phyloP scores from a whole-genome alignment of 2,329 filamentous ascomycete species.

The Emergomyces africanus region DNA sequence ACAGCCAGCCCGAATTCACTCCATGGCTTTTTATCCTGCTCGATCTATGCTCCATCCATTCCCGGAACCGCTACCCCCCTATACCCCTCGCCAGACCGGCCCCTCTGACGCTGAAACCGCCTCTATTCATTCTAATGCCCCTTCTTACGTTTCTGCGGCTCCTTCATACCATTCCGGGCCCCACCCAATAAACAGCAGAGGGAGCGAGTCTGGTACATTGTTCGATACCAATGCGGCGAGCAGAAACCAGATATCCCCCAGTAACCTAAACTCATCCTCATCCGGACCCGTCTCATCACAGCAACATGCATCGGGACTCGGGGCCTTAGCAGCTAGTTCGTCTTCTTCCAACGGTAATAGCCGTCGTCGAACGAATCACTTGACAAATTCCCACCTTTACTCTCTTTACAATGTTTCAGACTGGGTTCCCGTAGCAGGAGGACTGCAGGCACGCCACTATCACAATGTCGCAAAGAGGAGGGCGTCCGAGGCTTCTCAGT shows the following conservation, averaged over 20 bases:
- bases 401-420: constrained; percentile 45
- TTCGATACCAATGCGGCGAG: constrained; percentile 21
- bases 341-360: constrained; percentile 8
- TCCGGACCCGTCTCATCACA: constrained; percentile 12
- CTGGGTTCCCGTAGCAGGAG: constrained; percentile 45
- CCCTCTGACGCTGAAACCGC: constrained; percentile 49
- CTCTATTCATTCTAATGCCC: constrained; percentile 54
- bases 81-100: constrained; percentile 9
- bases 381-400: constrained; percentile 19
- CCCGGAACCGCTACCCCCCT: constrained; percentile 11
- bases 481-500: constrained; percentile 28
- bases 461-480: constrained; percentile 52
- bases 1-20: background rate
- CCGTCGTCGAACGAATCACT: constrained; percentile 8
- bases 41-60: constrained; percentile 11
- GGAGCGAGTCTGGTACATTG: constrained; percentile 15
- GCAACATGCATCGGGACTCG: constrained; percentile 40
- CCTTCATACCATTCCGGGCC: constrained; percentile 48
- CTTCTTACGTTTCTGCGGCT: constrained; percentile 54
- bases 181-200: constrained; percentile 6
- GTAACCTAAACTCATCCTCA: background rate
- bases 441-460: constrained; percentile 48
- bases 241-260: constrained; percentile 4
- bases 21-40: constrained; percentile 9
- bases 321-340: constrained; percentile 1